Evolutionary conservation across 768 basidiomycete species (phyloP), one percentile per base, ranked within the genome.

Genomic region (Pisolithus microcarpus): DNA sequence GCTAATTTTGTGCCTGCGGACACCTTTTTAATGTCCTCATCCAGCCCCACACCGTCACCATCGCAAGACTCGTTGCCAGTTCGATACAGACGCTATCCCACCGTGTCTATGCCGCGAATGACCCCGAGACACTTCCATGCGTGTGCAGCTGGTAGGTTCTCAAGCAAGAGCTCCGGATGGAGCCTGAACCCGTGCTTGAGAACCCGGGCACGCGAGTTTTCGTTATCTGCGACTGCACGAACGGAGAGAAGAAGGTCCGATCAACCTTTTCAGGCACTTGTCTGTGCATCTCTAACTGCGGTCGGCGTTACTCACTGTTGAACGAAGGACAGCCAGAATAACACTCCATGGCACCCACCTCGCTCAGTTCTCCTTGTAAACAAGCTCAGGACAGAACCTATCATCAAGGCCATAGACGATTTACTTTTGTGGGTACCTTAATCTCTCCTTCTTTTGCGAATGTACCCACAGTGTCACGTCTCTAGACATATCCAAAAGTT

Each of bases 301-400:
- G 16, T 30, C 26, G 1, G 8, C 7, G 5, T n/a, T 30, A 26
- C 43, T 44, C 43, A 44, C 23, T 16, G n/a, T 44, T 13, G 43
- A 44, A 44, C 13, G 43, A 24, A 28, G 43, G 15, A 24, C 43
- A 44, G 26, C 13, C 5, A n/a, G 43, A 30, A 26, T 16, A 26
- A 44, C 24, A 30, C 26, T 19, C 23, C 42, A 10, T 15, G 15
- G 15, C 0, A 61, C 26, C 73, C 78, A 23, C 83, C 80, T 39
- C 79, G 80, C 61, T 73, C 79, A 40, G 81, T 88, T 38, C 76
- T 90, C 47, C 78, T 90, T 55, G 85, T 90, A 13, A 90, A 90
- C 70, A 90, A 90, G 65, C 71, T 86, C 30, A 79, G 87, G 42
- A 90, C 87, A 37, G 79, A 81, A 50, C 83, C 84, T 8, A 87